phyloP scores from a whole-genome alignment of 2,329 filamentous ascomycete genomes.

The Hansfordia pulvinata region DNA sequence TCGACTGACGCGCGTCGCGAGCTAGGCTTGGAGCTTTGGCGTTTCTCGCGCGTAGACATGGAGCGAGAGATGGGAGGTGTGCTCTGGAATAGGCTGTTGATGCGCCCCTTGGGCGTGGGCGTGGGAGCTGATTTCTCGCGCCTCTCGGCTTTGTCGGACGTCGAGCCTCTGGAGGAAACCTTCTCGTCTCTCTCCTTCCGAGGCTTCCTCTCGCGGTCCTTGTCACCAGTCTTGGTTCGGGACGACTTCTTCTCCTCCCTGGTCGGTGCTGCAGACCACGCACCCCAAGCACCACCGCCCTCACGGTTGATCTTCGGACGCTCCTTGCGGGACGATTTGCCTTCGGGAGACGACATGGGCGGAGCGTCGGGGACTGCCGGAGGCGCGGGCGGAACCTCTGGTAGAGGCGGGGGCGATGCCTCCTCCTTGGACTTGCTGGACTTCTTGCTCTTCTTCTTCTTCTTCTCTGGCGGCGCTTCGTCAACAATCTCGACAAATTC shows the following conservation, averaged over 20 bases:
- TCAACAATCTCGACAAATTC: slow-evolving; percentile 38
- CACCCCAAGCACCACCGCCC: slow-evolving; percentile 56
- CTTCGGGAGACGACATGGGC: slow-evolving; percentile 36
- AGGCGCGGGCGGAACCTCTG: slow-evolving; percentile 31
- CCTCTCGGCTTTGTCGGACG: slow-evolving; percentile 45
- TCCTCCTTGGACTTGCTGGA: slow-evolving; percentile 20
- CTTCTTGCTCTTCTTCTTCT: slow-evolving; percentile 26
- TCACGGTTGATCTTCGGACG: slow-evolving; percentile 64
- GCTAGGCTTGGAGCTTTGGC: slow-evolving; percentile 40
- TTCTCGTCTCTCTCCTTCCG: slow-evolving; percentile 48
- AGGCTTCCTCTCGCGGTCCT: slow-evolving; percentile 36
- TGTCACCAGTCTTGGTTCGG: slow-evolving; percentile 54
- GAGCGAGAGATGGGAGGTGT: slow-evolving; percentile 54
- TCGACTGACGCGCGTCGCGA: slow-evolving; percentile 60
- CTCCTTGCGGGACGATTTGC: slow-evolving; percentile 56
- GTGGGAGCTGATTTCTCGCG: slow-evolving; percentile 24
- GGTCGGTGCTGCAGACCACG: slow-evolving; percentile 49
- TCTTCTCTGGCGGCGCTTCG: slow-evolving; percentile 26
- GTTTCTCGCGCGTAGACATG: slow-evolving; percentile 54
- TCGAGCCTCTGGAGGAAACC: slow-evolving; percentile 53
- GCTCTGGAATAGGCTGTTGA: slow-evolving; percentile 53
- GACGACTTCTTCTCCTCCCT: slow-evolving; percentile 41
- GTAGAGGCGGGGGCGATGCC: slow-evolving; percentile 28
- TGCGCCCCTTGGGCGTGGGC: slow-evolving; percentile 39
- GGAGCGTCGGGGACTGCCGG: slow-evolving; percentile 33